phyloP scores from a whole-genome alignment of 1,284 basidiomycete genomes.

The Papiliotrema terrestris region DNA sequence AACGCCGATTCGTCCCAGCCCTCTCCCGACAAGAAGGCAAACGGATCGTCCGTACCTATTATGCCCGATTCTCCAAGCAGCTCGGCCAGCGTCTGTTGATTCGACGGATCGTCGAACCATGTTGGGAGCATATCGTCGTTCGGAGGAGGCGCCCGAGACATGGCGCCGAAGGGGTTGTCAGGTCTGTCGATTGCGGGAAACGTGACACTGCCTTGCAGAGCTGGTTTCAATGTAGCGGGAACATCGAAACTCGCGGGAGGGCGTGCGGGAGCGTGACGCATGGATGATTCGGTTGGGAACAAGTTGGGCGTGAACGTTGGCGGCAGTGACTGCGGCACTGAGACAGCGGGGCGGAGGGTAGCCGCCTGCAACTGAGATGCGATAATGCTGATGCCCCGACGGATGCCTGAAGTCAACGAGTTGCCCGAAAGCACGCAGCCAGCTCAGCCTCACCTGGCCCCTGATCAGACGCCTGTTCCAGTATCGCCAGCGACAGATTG shows the following conservation, averaged over 20 bases:
- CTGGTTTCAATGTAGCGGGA: background rate
- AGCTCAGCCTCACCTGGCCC: constrained; percentile 5
- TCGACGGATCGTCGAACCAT: constrained; percentile 11
- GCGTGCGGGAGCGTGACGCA: background rate
- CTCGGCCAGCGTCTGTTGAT: constrained; percentile 1
- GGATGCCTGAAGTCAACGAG: constrained; percentile 7
- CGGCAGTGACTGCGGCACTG: too few relatives aligned
- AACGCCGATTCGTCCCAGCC: background rate
- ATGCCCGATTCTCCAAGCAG: constrained; percentile 19
- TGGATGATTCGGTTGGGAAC: constrained; percentile 1
- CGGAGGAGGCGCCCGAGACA: background rate
- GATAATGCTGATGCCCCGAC: constrained; percentile 18
- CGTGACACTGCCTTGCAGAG: background rate
- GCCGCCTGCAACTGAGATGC: constrained; percentile 16
- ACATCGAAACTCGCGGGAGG: too few relatives aligned
- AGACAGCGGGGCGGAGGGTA: constrained; percentile 1
- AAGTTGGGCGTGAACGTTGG: background rate
- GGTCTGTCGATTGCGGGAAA: background rate
- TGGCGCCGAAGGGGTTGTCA: background rate
- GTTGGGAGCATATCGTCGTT: constrained; percentile 8
- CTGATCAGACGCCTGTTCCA: constrained; percentile 19
- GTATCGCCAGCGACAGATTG: constrained; percentile 15
- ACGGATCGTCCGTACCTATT: constrained; percentile 19
- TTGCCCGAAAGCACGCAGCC: background rate
- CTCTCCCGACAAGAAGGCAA: constrained; percentile 15